phyloP scores from a whole-genome alignment of 2,329 filamentous ascomycete species.

The Nothophoma quercina region DNA sequence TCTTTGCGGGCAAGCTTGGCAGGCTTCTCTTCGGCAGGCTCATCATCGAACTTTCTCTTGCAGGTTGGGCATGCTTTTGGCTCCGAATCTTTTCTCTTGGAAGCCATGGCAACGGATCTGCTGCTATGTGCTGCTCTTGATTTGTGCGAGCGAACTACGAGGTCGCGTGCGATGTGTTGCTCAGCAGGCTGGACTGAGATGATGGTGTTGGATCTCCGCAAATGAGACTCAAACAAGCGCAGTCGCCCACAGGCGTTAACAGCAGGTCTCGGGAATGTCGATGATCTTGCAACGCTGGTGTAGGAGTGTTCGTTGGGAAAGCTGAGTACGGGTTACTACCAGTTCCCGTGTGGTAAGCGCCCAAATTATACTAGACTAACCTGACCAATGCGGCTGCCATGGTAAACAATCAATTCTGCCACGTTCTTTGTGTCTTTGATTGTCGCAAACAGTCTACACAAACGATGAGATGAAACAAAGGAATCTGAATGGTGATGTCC shows the following conservation, averaged over 20 bases:
- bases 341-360: not conserved
- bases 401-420: too few relatives aligned
- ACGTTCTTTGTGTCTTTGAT: not conserved
- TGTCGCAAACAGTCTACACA: not conserved
- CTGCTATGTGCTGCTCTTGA: not conserved
- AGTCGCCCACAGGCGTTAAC: slow-evolving; percentile 4
- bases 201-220: slow-evolving; percentile 16
- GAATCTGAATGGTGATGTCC: not conserved
- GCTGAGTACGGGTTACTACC: slow-evolving; percentile 3
- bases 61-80: slow-evolving; percentile 9
- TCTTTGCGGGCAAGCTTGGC: not conserved
- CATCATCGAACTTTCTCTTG: slow-evolving; percentile 7
- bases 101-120: not conserved
- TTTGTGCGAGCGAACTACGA: slow-evolving; percentile 2
- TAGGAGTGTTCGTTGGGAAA: slow-evolving; percentile 19
- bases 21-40: slow-evolving; percentile 5
- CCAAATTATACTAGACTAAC: not conserved
- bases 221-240: slow-evolving; percentile 10
- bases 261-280: slow-evolving; percentile 17
- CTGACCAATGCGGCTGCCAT: not conserved
- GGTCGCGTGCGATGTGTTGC: not conserved
- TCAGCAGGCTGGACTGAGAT: not conserved
- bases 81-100: slow-evolving; percentile 1
- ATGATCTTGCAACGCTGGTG: slow-evolving; percentile 16
- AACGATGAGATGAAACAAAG: not conserved